Evolutionary conservation across 805 yeast genomes (phyloP).

Genomic region (Hanseniaspora jakobsenii): DNA sequence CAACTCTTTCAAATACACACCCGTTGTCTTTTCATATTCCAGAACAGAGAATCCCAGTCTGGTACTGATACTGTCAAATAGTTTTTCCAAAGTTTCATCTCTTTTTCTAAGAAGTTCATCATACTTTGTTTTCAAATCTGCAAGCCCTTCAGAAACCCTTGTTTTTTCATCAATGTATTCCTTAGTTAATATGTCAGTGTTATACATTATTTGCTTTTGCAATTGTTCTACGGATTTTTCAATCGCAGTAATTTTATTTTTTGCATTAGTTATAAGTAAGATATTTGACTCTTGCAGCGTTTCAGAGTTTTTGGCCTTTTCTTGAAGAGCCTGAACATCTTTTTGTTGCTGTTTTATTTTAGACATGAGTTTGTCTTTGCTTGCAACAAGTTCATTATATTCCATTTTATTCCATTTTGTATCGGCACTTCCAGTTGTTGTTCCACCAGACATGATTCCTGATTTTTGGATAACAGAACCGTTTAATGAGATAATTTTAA

Average conservation of each 20-base stretch:
- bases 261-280: not conserved
- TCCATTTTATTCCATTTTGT: constrained; percentile 67
- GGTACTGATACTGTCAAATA: constrained; percentile 45
- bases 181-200: constrained; percentile 26
- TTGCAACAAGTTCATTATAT: constrained; percentile 39
- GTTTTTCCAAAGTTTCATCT: constrained; percentile 31
- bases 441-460: constrained; percentile 90
- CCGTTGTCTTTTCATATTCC: constrained; percentile 62
- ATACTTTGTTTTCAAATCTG: constrained; percentile 22
- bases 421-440: constrained; percentile 32
- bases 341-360: constrained; percentile 35
- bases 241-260: not conserved
- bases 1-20: constrained; percentile 42
- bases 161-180: constrained; percentile 25
- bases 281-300: not conserved
- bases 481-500: constrained; percentile 65
- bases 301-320: not conserved
- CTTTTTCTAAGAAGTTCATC: constrained; percentile 24
- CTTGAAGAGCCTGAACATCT: not conserved
- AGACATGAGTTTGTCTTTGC: constrained; percentile 35
- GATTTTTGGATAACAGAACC: constrained; percentile 78
- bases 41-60: constrained; percentile 45
- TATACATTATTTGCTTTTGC: constrained; percentile 41
- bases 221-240: constrained; percentile 37
- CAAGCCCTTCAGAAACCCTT: constrained; percentile 22